Evolutionary conservation across 1,284 basidiomycete species (phyloP).

Genomic region (Taiwanofungus camphoratus): DNA sequence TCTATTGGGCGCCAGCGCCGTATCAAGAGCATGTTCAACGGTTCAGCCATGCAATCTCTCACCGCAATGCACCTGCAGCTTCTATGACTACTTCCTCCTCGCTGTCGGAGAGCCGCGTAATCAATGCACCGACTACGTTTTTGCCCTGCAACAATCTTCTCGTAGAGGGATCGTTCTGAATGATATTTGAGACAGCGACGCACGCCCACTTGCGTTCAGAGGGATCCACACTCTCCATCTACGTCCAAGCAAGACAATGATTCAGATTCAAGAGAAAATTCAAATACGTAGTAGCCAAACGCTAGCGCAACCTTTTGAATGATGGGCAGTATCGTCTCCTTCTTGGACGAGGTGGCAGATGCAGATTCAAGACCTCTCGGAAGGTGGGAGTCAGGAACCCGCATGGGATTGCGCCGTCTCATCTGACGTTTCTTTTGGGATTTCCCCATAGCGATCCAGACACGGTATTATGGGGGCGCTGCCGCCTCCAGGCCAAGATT

Average conservation of each 20-base stretch:
- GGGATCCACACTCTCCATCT: slow-evolving; percentile 73
- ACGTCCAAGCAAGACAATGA: slow-evolving; percentile 1
- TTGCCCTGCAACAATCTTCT: slow-evolving; percentile 84
- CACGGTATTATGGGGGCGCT: not conserved
- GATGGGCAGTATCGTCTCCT: slow-evolving; percentile 76
- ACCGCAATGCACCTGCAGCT: slow-evolving; percentile 81
- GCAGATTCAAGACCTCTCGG: slow-evolving; percentile 72
- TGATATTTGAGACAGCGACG: slow-evolving; percentile 85
- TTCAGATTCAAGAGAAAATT: not conserved
- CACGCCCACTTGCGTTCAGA: slow-evolving; percentile 89
- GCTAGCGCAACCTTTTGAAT: slow-evolving; percentile 69
- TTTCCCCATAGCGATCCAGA: slow-evolving; percentile 78
- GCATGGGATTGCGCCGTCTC: slow-evolving; percentile 85
- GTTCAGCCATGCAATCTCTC: slow-evolving; percentile 16
- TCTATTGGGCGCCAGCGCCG: slow-evolving; percentile 33
- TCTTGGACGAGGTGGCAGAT: slow-evolving; percentile 66
- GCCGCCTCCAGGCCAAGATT: no score
- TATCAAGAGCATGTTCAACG: not conserved
- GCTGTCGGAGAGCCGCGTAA: slow-evolving; percentile 76
- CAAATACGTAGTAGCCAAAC: not conserved
- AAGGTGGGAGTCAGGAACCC: slow-evolving; percentile 87
- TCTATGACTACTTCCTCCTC: slow-evolving; percentile 86
- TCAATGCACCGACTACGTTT: slow-evolving; percentile 83
- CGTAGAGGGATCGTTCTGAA: slow-evolving; percentile 85
- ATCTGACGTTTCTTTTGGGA: slow-evolving; percentile 77